Evolutionary conservation across 345 rosid genomes (phyloP).

Genomic region (Aethionema arabicum): DNA sequence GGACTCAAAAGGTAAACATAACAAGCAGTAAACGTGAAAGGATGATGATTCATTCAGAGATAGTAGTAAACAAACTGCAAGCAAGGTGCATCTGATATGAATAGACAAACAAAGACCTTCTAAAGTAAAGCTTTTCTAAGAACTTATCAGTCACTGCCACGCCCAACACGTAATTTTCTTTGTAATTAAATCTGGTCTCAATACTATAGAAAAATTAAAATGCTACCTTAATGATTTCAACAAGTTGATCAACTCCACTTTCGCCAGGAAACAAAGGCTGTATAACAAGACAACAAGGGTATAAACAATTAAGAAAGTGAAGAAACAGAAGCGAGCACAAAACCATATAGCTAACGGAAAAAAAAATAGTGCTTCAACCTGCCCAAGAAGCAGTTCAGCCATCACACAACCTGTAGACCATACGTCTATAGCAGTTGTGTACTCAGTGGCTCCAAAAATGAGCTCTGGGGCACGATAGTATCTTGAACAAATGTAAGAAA

Average conservation of each 20-base stretch:
- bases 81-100: background rate
- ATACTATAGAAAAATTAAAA: background rate
- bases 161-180: background rate
- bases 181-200: background rate
- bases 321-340: background rate
- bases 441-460: slow-evolving; percentile 84
- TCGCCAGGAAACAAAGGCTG: slow-evolving; percentile 92
- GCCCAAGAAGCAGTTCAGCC: slow-evolving; percentile 83
- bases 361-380: slow-evolving; percentile 40
- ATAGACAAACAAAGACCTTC: background rate
- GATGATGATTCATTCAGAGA: slow-evolving; percentile 4
- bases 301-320: slow-evolving; percentile 10
- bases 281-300: background rate
- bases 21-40: too few species aligned
- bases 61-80: background rate
- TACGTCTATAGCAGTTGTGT: slow-evolving; percentile 81
- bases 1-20: background rate
- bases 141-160: background rate
- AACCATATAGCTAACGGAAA: slow-evolving; percentile 5
- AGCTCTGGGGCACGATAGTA: slow-evolving; percentile 87
- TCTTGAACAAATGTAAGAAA: slow-evolving; percentile 79
- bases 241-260: slow-evolving; percentile 86
- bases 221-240: slow-evolving; percentile 78
- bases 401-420: slow-evolving; percentile 90
- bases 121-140: background rate